Conservation (phyloP, 1,284 basidiomycete species). For the Pseudozyma hubeiensis region DNA sequence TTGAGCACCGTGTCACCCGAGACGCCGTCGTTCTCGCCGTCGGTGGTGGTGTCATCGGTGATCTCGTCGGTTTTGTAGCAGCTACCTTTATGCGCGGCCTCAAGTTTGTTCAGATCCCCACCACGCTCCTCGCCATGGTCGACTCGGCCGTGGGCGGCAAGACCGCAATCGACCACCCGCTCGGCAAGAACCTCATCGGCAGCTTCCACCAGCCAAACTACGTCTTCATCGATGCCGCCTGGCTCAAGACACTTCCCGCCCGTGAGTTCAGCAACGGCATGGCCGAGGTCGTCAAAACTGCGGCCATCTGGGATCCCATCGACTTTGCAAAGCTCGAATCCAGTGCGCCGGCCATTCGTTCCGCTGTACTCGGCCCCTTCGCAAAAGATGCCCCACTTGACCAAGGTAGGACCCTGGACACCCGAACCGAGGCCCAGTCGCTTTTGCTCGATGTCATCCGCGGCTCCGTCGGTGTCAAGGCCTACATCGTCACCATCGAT, state of each 20-base stretch:
- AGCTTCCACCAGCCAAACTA: conserved; percentile 98
- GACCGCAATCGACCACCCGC: conserved; percentile 95
- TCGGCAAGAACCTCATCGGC: conserved; percentile 97
- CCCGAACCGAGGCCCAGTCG: conserved; percentile 62
- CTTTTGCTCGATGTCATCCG: conserved; percentile 68
- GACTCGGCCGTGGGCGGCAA: conserved; percentile 98
- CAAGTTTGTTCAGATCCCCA: conserved; percentile 94
- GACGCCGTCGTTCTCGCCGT: conserved; percentile 94
- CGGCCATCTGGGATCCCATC: conserved; percentile 67
- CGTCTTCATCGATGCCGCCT: conserved; percentile 96
- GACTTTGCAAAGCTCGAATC: conserved; percentile 68
- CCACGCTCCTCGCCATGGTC: conserved; percentile 96
- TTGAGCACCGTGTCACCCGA: conserved; percentile 87
- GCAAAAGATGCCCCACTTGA: conserved; percentile 43
- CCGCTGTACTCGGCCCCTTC: conserved; percentile 62
- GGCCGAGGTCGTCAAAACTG: conserved; percentile 88
- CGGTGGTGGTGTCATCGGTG: conserved; percentile 94
- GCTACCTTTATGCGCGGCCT: conserved; percentile 85
- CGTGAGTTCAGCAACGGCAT: conserved; percentile 98
- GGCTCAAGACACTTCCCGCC: conserved; percentile 90
- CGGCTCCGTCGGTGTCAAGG: conserved; percentile 68
- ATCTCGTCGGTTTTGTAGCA: conserved; percentile 94
- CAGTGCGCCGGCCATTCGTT: conserved; percentile 60
- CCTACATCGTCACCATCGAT: conserved; percentile 67
- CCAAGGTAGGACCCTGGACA: conserved; percentile 60